Conservation (phyloP, 352 stramenopile genomes). For the Phytopythium boreale region DNA sequence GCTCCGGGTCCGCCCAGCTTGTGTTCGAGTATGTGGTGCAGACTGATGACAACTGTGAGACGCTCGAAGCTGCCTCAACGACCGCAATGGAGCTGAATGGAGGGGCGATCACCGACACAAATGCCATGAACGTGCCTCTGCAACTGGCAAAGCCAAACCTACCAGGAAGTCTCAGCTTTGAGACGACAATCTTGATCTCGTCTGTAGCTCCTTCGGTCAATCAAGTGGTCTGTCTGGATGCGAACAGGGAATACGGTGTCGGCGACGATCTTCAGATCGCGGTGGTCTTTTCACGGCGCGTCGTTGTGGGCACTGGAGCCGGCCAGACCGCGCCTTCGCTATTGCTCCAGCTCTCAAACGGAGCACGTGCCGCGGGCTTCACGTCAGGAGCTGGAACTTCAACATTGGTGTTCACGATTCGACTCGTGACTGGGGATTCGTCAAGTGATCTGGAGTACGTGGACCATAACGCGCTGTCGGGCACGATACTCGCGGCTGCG, state of each 20-base stretch:
- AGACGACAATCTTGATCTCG: constrained; percentile 39
- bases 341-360: constrained; percentile 30
- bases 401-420: constrained; percentile 41
- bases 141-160: constrained; percentile 23
- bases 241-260: constrained; percentile 33
- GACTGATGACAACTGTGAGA: constrained; percentile 32
- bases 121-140: constrained; percentile 43
- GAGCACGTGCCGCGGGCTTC: constrained; percentile 28
- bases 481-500: constrained; percentile 37
- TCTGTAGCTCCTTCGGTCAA: constrained; percentile 32
- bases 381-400: constrained; percentile 33
- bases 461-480: constrained; percentile 27
- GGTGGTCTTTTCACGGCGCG: constrained; percentile 44
- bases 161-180: constrained; percentile 45
- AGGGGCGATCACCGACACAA: constrained; percentile 42
- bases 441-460: constrained; percentile 35
- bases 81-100: constrained; percentile 49
- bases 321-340: constrained; percentile 20
- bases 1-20: constrained; percentile 38
- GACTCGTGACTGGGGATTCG: constrained; percentile 29
- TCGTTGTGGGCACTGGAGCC: constrained; percentile 17
- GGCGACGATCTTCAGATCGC: constrained; percentile 45
- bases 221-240: constrained; percentile 34
- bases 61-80: constrained; percentile 48
- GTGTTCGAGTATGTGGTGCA: constrained; percentile 59